Evolutionary conservation across 139 green algal species (phyloP), one percentile per base, ranked within the genome.

Genomic region (Micractinium conductrix): DNA sequence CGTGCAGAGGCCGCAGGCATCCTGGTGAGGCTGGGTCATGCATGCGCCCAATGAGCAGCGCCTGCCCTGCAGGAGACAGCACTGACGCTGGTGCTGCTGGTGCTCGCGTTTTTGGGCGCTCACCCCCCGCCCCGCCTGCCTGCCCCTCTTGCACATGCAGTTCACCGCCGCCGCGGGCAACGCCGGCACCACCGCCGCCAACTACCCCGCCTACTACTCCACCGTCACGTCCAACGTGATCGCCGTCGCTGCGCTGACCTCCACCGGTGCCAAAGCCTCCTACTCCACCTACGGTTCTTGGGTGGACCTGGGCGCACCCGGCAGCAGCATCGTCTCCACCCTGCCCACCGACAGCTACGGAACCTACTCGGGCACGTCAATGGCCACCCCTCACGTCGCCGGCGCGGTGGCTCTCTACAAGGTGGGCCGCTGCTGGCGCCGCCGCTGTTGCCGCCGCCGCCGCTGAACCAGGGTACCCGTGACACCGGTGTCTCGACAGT

Each of bases 331-430:
- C 17, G 21, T 37, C 7, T 69, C 60, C 14, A 69, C 60, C 24
- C 7, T 69, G 60, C 38, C 84, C 55, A 88, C 74, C 33, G 90
- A 88, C 0, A 87, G 92, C 28, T 58, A 84, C 44, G 78, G 38
- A n/a, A 71, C 7, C 50, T 55, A 44, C 12, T 40, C 5, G 43
- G 85, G 89, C 40, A 93, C 89, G 1, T 92, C 86, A 68, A 93
- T 93, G 91, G 89, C 92, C 6, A 91, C 88, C 48, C 93, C 93
- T 1, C 90, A 93, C 62, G 93, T 95, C 3, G 87, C 88, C 9
- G 93, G 93, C 5, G 93, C 93, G 14, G 89, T 88, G 4, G 93
- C 93, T 6, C 84, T 91, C 24, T 96, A 95, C 88, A 62, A 95
- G 38, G n/a, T n/a, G n/a, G n/a, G n/a, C n/a, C n/a, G n/a, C n/a